Percentiles rank a stretch among this genome's conserved stretches.
Conservation (phyloP, 805 yeast species). For the Wickerhamomyces hampshirensis region DNA sequence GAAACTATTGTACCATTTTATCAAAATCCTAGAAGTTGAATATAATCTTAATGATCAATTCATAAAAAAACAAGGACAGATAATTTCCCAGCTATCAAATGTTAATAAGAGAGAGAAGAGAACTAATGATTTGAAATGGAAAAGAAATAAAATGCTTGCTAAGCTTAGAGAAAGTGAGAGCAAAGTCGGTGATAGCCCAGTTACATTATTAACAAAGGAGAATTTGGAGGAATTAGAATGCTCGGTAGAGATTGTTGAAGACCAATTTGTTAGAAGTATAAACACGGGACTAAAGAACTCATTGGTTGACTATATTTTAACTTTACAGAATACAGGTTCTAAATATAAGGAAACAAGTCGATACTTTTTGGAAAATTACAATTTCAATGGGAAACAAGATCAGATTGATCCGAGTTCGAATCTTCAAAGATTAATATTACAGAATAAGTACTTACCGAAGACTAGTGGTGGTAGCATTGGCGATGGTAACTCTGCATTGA, state of each 20-base stretch:
- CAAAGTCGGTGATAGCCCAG: conserved; percentile 41
- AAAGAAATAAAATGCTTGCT: conserved; percentile 33
- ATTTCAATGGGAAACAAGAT: conserved; percentile 4
- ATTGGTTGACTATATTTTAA: conserved; percentile 36
- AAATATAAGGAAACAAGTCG: conserved; percentile 15
- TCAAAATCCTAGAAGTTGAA: conserved; percentile 35
- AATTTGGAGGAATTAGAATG: conserved; percentile 46
- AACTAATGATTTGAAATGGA: conserved; percentile 33
- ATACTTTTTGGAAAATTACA: conserved; percentile 19
- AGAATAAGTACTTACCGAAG: conserved; percentile 21
- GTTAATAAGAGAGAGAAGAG: conserved; percentile 49
- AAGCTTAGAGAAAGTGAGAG: conserved; percentile 39
- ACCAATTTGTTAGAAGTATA: conserved; percentile 45
- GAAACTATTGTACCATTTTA: conserved; percentile 35
- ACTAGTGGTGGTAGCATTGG: no score
- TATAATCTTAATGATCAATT: conserved; percentile 31
- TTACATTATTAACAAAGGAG: conserved; percentile 41
- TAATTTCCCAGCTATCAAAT: conserved; percentile 39
- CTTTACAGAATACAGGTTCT: conserved; percentile 15
- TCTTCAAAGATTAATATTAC: conserved; percentile 23
- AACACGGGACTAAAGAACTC: conserved; percentile 40
- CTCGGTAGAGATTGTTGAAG: conserved; percentile 47
- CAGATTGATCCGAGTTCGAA: conserved; percentile 7
- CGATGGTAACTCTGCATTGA: no score
- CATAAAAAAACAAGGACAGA: conserved; percentile 38